Evolutionary conservation across 352 stramenopile species (phyloP), one percentile per base, ranked within the genome.

Genomic region (Blastocystis sp.): DNA sequence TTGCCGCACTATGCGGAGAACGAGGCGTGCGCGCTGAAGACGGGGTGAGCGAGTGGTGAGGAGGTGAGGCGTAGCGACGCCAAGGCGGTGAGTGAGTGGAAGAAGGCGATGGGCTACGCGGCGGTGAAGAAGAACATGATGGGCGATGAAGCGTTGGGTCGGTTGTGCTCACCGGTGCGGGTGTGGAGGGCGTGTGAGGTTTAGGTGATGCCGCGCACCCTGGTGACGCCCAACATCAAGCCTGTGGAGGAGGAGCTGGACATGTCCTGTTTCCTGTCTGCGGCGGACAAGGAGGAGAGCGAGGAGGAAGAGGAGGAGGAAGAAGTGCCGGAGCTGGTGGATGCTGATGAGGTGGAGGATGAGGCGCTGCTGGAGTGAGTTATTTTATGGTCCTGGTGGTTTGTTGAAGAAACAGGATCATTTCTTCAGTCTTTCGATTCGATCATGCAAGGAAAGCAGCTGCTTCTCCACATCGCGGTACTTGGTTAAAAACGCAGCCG

Each of bases 1-100:
- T 28, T 84, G 40, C 74, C 74, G 38, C 74, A 84, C 40, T 84
- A 84, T 34, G 74, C 74, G 42, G 60, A 84, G 43, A 17, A 52
- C 17, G 74, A 7, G 54, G 4, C 19, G 7, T 69, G 74, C 34
- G 57, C 74, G 48, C 24, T 84, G 52, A 19, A 68, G 61, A 68
- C n/a, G 17, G 45, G 48, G 48, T 84, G 34, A 43, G 11, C 6
- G 66, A 57, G 38, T 2, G 42, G 28, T 4, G 21, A 14, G 28
- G 7, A 57, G 14, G 66, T 38, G 48, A 14, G 7, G 52, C 6
- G 28, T 76, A 76, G 66, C 14, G 40, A 76, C 7, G 34, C 10
- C 9, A 28, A 43, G 59, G 54, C 59, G 74, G 14, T 84, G 42
- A 84, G 54, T 21, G n/a, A 48, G 24, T 84, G 74, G 74, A 84